Evolutionary conservation across 495 filamentous ascomycete genomes (phyloP).

Genomic region (Pseudevernia furfuracea): DNA sequence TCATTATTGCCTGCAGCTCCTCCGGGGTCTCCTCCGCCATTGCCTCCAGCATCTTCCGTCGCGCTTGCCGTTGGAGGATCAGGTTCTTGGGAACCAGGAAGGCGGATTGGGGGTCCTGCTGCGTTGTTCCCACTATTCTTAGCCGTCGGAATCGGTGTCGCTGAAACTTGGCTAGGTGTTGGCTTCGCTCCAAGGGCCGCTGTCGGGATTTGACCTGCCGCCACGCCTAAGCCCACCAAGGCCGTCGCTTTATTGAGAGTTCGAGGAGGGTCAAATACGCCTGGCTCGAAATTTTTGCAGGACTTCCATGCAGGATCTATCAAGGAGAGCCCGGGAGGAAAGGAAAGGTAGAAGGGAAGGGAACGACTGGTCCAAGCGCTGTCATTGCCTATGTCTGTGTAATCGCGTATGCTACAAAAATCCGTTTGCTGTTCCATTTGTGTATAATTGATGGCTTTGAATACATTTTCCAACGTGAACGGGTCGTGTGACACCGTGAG

Average conservation of each 20-base stretch:
- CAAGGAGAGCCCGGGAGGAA: neutral
- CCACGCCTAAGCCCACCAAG: neutral
- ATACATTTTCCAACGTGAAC: too few species aligned
- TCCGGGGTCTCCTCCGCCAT: too few species aligned
- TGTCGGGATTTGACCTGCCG: neutral
- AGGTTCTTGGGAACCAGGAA: too few species aligned
- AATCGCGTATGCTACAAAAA: too few species aligned
- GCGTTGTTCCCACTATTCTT: neutral
- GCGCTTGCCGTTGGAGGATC: too few species aligned
- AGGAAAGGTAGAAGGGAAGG: neutral
- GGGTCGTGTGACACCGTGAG: too few species aligned
- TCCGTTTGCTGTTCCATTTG: too few species aligned
- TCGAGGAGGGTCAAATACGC: neutral
- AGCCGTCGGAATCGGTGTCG: neutral
- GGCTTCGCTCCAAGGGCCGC: neutral
- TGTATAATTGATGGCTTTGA: too few species aligned
- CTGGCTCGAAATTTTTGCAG: neutral
- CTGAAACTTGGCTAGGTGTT: neutral
- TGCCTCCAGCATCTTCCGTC: too few species aligned
- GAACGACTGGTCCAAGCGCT: too few species aligned
- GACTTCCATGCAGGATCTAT: constrained; percentile 2
- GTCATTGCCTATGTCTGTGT: too few species aligned
- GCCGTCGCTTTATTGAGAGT: constrained; percentile 6
- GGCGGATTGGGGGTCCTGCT: neutral
- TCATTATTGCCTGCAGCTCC: too few species aligned